Base-by-base conservation (phyloP, 2,329 filamentous ascomycete species). In the Fusarium oxysporum region DNA sequence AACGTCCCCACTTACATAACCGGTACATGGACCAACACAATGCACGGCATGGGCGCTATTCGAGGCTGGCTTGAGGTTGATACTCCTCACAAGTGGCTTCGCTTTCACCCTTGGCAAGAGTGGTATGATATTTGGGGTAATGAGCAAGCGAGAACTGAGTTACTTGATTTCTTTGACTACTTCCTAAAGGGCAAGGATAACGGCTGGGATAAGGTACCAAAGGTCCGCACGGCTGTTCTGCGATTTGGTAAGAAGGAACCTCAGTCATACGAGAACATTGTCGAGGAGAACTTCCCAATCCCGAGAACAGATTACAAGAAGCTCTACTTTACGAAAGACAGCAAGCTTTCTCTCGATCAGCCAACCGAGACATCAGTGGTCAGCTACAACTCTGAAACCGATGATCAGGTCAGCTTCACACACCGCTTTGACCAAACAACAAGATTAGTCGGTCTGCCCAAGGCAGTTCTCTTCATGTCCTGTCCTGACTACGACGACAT, bases 61-160 rank as follows among this genome's bases (percentile, higher is more conserved):
- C 5, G 65, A 19, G 65, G 45, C 1, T 68, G 63, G 63, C 65
- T 68, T 7, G 45, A 68, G 21, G 65, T 68, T 2, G 54, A 68
- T 5, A 62, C 45, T 9, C 62, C 65, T 0, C 35, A 68, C 4
- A 68, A 68, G 25, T 68, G 65, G 65, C 63, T 68, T 0, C 54
- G 65, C n/a, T 68, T 59, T 7, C 65, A 68, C 0, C 65, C 65
- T 16, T 68, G 65, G 65, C 65, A 68, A 19, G 65, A 68, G n/a
- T 68, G 63, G 65, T 68, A 68, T 38, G 65, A 68, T 2, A 53
- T 68, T 1, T 68, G 65, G 65, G 65, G 65, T 1, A 68, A 68
- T 0, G 35, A 68, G 3, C 54, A 68, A 28, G 65, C 65, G 4
- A 62, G 50, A 0, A 25, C 28, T 0, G 65, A 68, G 16, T 1